A percentile compares a stretch with the other conserved stretches of the same genome.
These are phyloP conservation scores for Exobasidium rhododendri DNA, from an alignment of 1,284 basidiomycete genomes.

Conservation along the genomic window DNA sequence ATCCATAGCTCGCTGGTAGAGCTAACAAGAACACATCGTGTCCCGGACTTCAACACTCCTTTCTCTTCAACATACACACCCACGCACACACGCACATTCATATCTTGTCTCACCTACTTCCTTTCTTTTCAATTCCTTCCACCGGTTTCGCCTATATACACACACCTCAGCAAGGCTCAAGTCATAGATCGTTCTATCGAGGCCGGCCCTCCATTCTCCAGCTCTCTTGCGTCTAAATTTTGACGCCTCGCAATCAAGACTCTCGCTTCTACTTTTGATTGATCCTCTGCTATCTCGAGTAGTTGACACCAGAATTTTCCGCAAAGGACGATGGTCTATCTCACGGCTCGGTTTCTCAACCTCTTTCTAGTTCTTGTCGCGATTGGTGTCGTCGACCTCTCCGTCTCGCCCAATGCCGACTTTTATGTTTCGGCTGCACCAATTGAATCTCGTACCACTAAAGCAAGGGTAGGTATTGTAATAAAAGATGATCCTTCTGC, in stretches of 20 bases:
- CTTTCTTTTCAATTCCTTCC: neutral
- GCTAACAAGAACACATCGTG: neutral
- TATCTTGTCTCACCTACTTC: neutral
- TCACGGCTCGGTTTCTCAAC: slow-evolving; percentile 28
- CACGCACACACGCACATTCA: too few species aligned
- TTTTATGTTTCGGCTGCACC: neutral
- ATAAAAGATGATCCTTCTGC: slow-evolving; percentile 16
- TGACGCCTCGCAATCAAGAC: too few species aligned
- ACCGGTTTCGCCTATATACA: neutral
- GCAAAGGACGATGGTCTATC: slow-evolving; percentile 24
- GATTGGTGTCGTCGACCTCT: slow-evolving; percentile 27
- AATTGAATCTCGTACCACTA: neutral
- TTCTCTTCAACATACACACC: neutral
- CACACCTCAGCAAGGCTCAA: too few species aligned
- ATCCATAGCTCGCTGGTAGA: neutral
- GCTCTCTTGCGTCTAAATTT: too few species aligned
- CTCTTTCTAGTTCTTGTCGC: slow-evolving; percentile 35
- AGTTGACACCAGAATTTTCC: too few species aligned
- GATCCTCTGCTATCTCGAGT: too few species aligned
- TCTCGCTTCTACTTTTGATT: too few species aligned
- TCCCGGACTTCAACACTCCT: too few species aligned
- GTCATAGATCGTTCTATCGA: too few species aligned
- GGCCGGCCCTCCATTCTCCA: too few species aligned
- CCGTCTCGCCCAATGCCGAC: slow-evolving; percentile 16
- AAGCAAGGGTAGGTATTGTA: slow-evolving; percentile 34